Conservation (phyloP, 805 yeast species). For the Kodamaea lidongshanica region DNA sequence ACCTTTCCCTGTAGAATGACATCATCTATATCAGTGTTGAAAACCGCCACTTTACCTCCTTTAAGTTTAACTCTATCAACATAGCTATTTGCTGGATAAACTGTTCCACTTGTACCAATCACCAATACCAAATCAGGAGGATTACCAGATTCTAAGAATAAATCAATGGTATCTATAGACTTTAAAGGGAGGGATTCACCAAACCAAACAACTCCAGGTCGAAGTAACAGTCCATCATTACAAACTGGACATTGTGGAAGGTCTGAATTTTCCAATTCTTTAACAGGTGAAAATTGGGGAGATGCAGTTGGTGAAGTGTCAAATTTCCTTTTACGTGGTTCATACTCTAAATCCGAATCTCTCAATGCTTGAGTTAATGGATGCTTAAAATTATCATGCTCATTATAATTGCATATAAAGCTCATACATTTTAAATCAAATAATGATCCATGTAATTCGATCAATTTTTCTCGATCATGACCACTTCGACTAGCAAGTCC, state of each 20-base stretch:
- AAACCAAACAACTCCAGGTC: conserved; percentile 94
- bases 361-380: conserved; percentile 54
- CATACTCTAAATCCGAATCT: conserved; percentile 33
- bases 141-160: conserved; percentile 48
- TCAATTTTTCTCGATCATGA: conserved; percentile 45
- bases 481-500: conserved; percentile 64
- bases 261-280: conserved; percentile 42
- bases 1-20: conserved; percentile 37
- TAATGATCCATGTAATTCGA: conserved; percentile 75
- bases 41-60: conserved; percentile 81
- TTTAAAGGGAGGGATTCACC: conserved; percentile 78
- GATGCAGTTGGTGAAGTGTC: conserved; percentile 17
- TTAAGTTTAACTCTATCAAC: conserved; percentile 66
- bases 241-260: conserved; percentile 79
- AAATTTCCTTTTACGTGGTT: conserved; percentile 9
- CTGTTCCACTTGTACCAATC: conserved; percentile 78
- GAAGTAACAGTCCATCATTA: conserved; percentile 46
- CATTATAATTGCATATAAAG: conserved; percentile 62
- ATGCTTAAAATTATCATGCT: conserved; percentile 43
- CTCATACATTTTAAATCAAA: conserved; percentile 71
- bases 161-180: conserved; percentile 62
- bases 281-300: conserved; percentile 44
- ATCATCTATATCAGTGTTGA: conserved; percentile 62
- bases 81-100: conserved; percentile 91
- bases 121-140: conserved; percentile 70